Evolutionary conservation across 2,329 filamentous ascomycete species (phyloP).

Genomic region (Scedosporium minutisporum): DNA sequence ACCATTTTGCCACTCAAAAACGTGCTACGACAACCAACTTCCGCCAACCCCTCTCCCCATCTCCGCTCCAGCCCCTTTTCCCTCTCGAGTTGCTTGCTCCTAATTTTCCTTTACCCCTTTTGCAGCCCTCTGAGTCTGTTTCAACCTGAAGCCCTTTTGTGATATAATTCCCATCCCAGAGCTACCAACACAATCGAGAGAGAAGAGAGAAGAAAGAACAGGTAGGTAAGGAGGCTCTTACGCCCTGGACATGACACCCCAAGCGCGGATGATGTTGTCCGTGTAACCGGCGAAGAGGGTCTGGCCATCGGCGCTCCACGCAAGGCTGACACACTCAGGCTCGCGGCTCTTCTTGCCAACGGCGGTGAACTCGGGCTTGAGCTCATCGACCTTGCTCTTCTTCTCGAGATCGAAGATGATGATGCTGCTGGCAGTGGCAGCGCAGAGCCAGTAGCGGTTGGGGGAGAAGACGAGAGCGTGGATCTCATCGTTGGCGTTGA

Average conservation of each 20-base stretch:
- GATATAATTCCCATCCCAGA: slow-evolving; percentile 10
- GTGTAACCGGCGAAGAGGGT: slow-evolving; percentile 99
- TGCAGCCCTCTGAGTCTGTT: slow-evolving; percentile 4
- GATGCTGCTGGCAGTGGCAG: slow-evolving; percentile 92
- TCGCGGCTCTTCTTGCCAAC: slow-evolving; percentile 98
- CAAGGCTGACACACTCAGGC: slow-evolving; percentile 94
- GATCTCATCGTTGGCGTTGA: slow-evolving; percentile 98
- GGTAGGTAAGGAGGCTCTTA: slow-evolving; percentile 31
- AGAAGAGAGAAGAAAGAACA: neutral
- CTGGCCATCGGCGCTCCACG: slow-evolving; percentile 97
- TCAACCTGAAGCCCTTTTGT: slow-evolving; percentile 12
- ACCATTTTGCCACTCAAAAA: slow-evolving; percentile 3
- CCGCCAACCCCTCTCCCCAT: neutral
- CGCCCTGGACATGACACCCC: slow-evolving; percentile 94
- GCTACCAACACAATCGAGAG: slow-evolving; percentile 6
- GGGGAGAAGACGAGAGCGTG: slow-evolving; percentile 99
- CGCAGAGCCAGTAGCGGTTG: slow-evolving; percentile 99
- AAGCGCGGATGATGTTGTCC: slow-evolving; percentile 97
- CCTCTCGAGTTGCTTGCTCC: neutral
- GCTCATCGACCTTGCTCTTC: slow-evolving; percentile 99
- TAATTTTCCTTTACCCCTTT: neutral
- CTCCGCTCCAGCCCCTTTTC: neutral
- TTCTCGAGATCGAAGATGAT: slow-evolving; percentile 99
- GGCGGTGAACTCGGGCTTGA: slow-evolving; percentile 90
- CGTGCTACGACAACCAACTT: neutral